phyloP scores from a whole-genome alignment of 768 basidiomycete genomes.

The Leccinum fibrillosum region DNA sequence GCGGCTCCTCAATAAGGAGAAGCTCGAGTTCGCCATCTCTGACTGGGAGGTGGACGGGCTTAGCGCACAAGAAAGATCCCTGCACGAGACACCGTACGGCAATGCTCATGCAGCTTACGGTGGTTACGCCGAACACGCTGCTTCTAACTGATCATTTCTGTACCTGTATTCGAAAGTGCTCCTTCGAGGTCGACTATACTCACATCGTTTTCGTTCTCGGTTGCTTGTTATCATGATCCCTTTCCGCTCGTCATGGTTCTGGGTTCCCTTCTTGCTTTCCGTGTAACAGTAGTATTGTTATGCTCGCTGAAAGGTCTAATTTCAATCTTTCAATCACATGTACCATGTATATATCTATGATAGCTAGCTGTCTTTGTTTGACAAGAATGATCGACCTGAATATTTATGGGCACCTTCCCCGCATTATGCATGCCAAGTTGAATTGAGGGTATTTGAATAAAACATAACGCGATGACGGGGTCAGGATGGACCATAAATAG shows the following conservation, averaged over 20 bases:
- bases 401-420: not conserved
- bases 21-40: constrained; percentile 18
- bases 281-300: not conserved
- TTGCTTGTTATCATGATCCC: not conserved
- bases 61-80: constrained; percentile 10
- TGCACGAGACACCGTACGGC: constrained; percentile 23
- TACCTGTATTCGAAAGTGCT: no score
- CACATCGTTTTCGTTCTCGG: not conserved
- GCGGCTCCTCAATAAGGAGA: constrained; percentile 8
- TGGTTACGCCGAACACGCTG: constrained; percentile 15
- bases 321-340: no score
- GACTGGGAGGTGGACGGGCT: constrained; percentile 24
- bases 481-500: not conserved
- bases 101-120: constrained; percentile 26
- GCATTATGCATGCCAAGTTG: not conserved
- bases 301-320: not conserved
- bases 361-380: not conserved
- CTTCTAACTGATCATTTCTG: constrained; percentile 6
- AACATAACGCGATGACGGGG: not conserved
- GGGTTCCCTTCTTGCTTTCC: not conserved
- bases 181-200: not conserved
- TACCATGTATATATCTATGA: not conserved
- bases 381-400: not conserved
- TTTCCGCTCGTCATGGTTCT: not conserved
- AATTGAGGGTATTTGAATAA: not conserved